Evolutionary conservation across 345 rosid genomes (phyloP).

Genomic region (Nephelium lappaceum): DNA sequence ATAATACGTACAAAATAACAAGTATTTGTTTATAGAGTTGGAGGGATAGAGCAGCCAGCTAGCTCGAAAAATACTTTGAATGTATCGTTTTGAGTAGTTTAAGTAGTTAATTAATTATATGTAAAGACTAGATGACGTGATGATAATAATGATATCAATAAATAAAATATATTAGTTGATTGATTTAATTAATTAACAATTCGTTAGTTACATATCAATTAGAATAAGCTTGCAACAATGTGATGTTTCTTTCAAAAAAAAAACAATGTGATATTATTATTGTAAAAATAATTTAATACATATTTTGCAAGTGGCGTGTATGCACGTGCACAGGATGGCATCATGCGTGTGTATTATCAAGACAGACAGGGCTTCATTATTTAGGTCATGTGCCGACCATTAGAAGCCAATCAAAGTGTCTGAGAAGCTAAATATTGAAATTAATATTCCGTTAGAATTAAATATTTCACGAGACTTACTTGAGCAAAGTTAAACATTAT

Average conservation of each 20-base stretch:
- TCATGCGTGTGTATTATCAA: no score
- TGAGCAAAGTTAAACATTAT: no score
- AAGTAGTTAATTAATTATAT: background rate
- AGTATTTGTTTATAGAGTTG: conserved; percentile 12
- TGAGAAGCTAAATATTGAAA: no score
- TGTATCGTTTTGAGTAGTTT: background rate
- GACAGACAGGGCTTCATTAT: background rate
- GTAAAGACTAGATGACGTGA: conserved; percentile 8
- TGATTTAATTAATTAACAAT: background rate
- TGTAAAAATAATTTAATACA: background rate
- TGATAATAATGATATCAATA: background rate
- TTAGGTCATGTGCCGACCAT: conserved; percentile 5
- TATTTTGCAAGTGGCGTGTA: no score
- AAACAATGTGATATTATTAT: background rate
- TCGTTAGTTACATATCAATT: background rate
- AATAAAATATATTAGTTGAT: background rate
- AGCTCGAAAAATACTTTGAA: background rate
- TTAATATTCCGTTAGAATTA: no score
- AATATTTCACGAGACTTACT: no score
- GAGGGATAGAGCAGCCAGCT: background rate
- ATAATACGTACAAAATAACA: conserved; percentile 28
- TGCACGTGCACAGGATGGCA: no score
- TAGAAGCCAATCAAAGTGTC: background rate
- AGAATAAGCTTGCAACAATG: background rate
- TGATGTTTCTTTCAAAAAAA: no score